Evolutionary conservation across 2,329 filamentous ascomycete genomes (phyloP).

Genomic region (Parastagonospora avenae): DNA sequence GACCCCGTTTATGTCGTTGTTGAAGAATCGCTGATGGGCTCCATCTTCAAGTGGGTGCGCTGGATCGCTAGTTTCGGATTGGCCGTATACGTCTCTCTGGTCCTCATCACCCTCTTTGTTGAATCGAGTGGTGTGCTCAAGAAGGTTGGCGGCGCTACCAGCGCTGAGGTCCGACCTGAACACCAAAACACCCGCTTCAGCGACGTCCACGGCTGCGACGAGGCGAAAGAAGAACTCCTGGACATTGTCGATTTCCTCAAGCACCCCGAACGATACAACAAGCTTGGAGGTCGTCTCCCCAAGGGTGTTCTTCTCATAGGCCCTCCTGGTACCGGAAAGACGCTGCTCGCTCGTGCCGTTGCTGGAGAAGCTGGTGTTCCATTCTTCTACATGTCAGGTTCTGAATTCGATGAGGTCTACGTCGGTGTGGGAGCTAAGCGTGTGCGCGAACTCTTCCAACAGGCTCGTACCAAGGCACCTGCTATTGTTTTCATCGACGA

Average conservation of each 20-base stretch:
- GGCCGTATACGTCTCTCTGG: constrained; percentile 77
- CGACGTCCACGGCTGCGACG: constrained; percentile 96
- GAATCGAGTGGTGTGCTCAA: constrained; percentile 81
- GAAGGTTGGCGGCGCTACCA: constrained; percentile 72
- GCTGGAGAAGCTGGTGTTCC: constrained; percentile 96
- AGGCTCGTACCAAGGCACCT: constrained; percentile 83
- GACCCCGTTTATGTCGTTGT: constrained; percentile 95
- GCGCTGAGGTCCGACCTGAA: constrained; percentile 88
- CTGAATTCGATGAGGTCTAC: constrained; percentile 97
- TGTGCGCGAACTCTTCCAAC: constrained; percentile 87
- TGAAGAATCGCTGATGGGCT: constrained; percentile 80
- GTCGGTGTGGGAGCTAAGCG: constrained; percentile 96
- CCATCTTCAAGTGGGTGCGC: constrained; percentile 89
- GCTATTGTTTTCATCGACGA: constrained; percentile 97
- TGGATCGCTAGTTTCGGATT: constrained; percentile 81
- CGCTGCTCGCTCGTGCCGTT: constrained; percentile 89
- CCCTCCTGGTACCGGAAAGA: constrained; percentile 97
- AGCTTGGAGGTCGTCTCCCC: constrained; percentile 92
- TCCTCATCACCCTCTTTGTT: constrained; percentile 79
- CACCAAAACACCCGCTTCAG: constrained; percentile 88
- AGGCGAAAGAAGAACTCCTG: constrained; percentile 96
- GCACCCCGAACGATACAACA: constrained; percentile 90
- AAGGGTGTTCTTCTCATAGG: constrained; percentile 96
- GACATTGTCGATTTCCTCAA: constrained; percentile 96
- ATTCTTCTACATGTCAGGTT: constrained; percentile 99